Percentiles rank a stretch among this genome's conserved stretches.
Evolutionary conservation across 148 eudicot species (phyloP).

Genomic region (Persicaria tinctoria): DNA sequence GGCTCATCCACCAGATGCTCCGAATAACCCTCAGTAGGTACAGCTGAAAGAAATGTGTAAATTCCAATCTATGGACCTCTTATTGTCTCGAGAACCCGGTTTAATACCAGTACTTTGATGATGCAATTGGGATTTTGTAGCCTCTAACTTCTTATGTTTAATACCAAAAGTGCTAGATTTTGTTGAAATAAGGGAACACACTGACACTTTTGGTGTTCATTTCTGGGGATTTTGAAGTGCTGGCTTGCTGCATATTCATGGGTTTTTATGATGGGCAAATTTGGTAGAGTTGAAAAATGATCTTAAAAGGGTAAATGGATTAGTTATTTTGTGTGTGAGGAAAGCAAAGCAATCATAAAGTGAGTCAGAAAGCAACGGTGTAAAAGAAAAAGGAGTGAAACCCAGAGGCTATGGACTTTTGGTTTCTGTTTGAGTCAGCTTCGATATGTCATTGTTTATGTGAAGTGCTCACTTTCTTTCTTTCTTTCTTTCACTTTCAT

Average conservation of each 20-base stretch:
- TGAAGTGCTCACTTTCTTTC: not conserved
- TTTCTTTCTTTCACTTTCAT: not conserved
- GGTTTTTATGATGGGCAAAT: not conserved
- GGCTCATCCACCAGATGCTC: slow-evolving; percentile 31
- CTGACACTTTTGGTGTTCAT: no score
- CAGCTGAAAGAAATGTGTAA: slow-evolving; percentile 7
- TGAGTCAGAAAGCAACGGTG: slow-evolving; percentile 4
- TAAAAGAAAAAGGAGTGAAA: slow-evolving; percentile 1
- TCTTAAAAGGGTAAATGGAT: not conserved
- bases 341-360: not conserved
- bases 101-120: slow-evolving; percentile 4
- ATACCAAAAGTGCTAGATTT: not conserved
- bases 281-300: not conserved
- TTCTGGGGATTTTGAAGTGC: not conserved
- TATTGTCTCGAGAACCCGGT: not conserved
- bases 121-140: slow-evolving; percentile 9
- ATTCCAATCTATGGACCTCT: slow-evolving; percentile 6
- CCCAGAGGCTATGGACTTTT: not conserved
- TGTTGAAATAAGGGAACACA: not conserved
- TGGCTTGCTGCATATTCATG: not conserved
- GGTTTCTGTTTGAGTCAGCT: not conserved
- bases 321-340: not conserved
- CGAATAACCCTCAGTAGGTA: slow-evolving; percentile 24
- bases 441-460: slow-evolving; percentile 1
- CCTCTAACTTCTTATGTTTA: slow-evolving; percentile 1